A percentile compares a stretch with the other conserved stretches of the same genome.
Evolutionary conservation across 805 yeast species (phyloP).

Genomic region (Candida tammaniensis): DNA sequence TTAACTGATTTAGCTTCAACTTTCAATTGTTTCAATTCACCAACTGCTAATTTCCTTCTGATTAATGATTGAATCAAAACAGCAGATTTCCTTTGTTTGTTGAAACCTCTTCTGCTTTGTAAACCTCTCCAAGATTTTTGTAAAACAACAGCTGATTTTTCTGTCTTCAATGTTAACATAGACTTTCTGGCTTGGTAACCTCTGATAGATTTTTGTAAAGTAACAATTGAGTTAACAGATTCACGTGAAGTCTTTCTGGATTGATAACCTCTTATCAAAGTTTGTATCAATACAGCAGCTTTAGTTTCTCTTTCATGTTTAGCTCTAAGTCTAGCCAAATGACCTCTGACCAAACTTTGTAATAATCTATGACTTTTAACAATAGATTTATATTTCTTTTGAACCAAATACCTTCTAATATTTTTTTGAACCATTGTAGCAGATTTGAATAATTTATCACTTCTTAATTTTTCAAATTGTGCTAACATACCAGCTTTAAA

Average conservation of each 20-base stretch:
- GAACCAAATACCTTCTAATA: constrained; percentile 61
- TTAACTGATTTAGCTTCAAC: constrained; percentile 91
- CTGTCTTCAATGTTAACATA: constrained; percentile 47
- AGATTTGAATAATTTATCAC: constrained; percentile 71
- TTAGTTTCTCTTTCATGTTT: constrained; percentile 52
- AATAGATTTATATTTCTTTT: constrained; percentile 56
- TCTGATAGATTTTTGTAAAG: constrained; percentile 47
- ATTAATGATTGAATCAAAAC: constrained; percentile 72
- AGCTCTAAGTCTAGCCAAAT: constrained; percentile 51
- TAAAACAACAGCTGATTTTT: constrained; percentile 63
- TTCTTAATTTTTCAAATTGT: constrained; percentile 77
- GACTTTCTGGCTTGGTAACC: constrained; percentile 55
- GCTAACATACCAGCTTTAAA: constrained; percentile 97
- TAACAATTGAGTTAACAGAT: constrained; percentile 36
- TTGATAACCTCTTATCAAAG: constrained; percentile 53
- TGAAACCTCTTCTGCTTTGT: constrained; percentile 53
- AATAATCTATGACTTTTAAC: constrained; percentile 51
- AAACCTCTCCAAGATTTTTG: constrained; percentile 76
- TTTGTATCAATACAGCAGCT: constrained; percentile 74
- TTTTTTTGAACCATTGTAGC: constrained; percentile 86
- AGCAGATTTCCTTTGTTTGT: constrained; percentile 50
- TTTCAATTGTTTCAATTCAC: constrained; percentile 60
- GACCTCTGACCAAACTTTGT: constrained; percentile 68
- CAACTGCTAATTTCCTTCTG: constrained; percentile 72
- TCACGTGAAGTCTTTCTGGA: constrained; percentile 40